Base-by-base conservation (phyloP, 208 protist genomes). In the Leishmania major region DNA sequence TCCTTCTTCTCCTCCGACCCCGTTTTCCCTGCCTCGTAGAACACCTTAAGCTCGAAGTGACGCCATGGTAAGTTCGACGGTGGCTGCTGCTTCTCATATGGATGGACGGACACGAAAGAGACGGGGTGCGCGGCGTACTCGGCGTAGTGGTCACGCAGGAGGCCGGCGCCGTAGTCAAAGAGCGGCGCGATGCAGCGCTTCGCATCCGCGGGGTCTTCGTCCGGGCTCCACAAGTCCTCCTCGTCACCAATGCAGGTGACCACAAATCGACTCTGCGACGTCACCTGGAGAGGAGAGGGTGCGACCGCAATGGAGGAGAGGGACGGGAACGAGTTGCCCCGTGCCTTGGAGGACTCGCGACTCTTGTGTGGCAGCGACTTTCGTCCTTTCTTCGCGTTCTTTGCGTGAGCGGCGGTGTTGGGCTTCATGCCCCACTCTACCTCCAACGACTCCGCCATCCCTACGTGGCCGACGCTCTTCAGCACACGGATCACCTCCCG, bases 1-100 rank as follows among this genome's bases (percentile, higher is more conserved):
- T 98, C 96, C 55, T 94, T 89, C 57, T 90, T 82, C 66, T 84
- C 87, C 77, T 96, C 94, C 64, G 97, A 89, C 0, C 93, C 95
- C 11, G 94, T 97, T 73, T 90, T 89, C 15, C 89, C 87, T 43
- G 43, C 84, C 78, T 95, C 82, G 77, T 91, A 95, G 45, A 96
- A 92, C 5, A 97, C 87, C 31, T 84, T 81, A 11, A 97, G 81
- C 37, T 81, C 37, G 40, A 95, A 87, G 3, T 82, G 86, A 37
- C 90, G 89, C 64, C 89, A 78, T 43, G 83, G 89, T 40, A 91
- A 70, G 80, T 91, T 81, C 0, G 78, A 76, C 37, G 88, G 88
- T 15, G 89, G 88, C 19, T 84, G 66, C 77, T 88, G 72, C 88
- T 92, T 94, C 71, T 80, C 73, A 69, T 94, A 94, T 13, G 91